Percentiles rank a stretch among this genome's conserved stretches.
phyloP scores from a whole-genome alignment of 805 yeast species.

The Nakazawaea sp. region DNA sequence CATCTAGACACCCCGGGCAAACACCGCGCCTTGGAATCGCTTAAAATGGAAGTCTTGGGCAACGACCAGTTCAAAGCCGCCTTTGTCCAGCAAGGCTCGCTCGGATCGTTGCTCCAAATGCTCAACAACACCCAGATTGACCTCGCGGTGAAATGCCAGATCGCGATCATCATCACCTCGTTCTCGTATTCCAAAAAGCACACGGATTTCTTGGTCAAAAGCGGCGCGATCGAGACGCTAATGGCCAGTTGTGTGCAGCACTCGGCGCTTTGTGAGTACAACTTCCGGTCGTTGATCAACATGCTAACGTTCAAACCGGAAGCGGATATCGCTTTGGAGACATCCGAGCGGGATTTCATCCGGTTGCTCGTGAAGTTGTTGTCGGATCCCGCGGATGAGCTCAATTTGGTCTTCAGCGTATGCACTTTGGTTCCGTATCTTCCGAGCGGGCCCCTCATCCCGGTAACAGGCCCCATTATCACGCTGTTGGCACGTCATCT shows the following conservation, averaged over 20 bases:
- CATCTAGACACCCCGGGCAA: no score
- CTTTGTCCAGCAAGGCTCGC: constrained; percentile 9
- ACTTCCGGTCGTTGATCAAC: constrained; percentile 20
- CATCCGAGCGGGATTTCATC: not conserved
- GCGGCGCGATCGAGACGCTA: constrained; percentile 13
- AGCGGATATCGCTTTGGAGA: constrained; percentile 11
- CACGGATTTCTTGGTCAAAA: constrained; percentile 14
- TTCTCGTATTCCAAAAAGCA: constrained; percentile 19
- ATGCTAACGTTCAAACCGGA: constrained; percentile 17
- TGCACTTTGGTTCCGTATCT: constrained; percentile 21
- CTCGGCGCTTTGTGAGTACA: constrained; percentile 18
- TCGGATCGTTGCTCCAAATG: constrained; percentile 12
- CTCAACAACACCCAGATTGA: constrained; percentile 13
- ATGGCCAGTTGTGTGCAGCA: constrained; percentile 16
- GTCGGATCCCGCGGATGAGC: not conserved
- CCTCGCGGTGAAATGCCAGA: constrained; percentile 11
- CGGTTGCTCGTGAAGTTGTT: constrained; percentile 14
- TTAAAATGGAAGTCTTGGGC: no score
- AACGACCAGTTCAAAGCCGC: constrained; percentile 22
- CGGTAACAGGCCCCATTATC: constrained; percentile 17
- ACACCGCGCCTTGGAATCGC: no score
- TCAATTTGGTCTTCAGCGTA: constrained; percentile 14
- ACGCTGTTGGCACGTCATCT: constrained; percentile 15
- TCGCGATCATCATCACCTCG: constrained; percentile 21
- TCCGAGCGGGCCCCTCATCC: constrained; percentile 10